These are phyloP conservation scores for Candida oleophila DNA, from an alignment of 805 yeast species.

Conservation along the genomic window DNA sequence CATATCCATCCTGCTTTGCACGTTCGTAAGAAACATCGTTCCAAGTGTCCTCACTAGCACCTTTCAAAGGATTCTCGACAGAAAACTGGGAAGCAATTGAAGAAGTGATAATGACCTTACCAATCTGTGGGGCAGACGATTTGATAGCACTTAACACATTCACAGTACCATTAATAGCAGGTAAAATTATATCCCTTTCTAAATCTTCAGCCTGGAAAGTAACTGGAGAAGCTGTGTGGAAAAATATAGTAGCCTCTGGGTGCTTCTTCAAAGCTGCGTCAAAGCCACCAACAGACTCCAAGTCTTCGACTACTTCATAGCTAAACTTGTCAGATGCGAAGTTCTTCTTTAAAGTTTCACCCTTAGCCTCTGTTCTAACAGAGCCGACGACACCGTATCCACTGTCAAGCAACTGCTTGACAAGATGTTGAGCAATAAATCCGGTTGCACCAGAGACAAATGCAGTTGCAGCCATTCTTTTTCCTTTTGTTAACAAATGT, in stretches of 20 bases:
- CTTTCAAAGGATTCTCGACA: constrained; percentile 27
- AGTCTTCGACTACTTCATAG: constrained; percentile 20
- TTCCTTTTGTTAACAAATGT: too few species aligned
- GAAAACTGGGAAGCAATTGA: constrained; percentile 35
- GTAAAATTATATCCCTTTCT: constrained; percentile 51
- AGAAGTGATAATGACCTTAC: constrained; percentile 53
- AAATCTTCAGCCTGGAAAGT: constrained; percentile 39
- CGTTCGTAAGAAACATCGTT: constrained; percentile 35
- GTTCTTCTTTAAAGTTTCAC: constrained; percentile 28
- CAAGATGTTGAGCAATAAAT: constrained; percentile 51
- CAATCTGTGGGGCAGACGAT: constrained; percentile 42
- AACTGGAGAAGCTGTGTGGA: constrained; percentile 36
- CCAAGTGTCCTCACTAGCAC: constrained; percentile 39
- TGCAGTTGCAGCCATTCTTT: constrained; percentile 18
- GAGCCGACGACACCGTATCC: constrained; percentile 51
- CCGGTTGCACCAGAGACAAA: constrained; percentile 55
- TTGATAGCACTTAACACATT: constrained; percentile 46
- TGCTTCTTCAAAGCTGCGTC: constrained; percentile 21
- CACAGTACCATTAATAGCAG: constrained; percentile 57
- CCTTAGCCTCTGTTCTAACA: constrained; percentile 46
- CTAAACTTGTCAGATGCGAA: constrained; percentile 8
- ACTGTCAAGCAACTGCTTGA: constrained; percentile 35
- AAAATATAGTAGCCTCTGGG: constrained; percentile 21
- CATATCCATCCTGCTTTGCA: constrained; percentile 31
- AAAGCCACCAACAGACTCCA: constrained; percentile 18